Base-by-base conservation (phyloP, 169 alveolate genomes). In the Eimeria maxima region DNA sequence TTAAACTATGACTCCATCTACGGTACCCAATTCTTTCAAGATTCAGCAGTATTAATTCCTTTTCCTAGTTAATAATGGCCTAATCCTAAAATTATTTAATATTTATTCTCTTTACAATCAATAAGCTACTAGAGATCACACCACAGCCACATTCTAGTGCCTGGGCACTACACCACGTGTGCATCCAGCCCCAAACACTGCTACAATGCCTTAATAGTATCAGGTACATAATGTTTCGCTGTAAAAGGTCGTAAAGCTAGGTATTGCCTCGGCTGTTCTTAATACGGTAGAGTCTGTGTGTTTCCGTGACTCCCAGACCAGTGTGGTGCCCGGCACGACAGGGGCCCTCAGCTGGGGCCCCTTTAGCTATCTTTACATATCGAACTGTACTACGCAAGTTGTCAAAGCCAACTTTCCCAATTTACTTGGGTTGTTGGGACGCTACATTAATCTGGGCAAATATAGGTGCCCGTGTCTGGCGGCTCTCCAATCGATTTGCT, bases 311-410 rank as follows among this genome's bases (percentile, higher is more conserved):
- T 67, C 14, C 78, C 78, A 67, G 78, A 7, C 78, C 44, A 67
- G n/a, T 29, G 22, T 27, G 20, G 24, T 22, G 78, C 42, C 74
- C 42, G 47, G 47, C 45, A 67, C 7, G 27, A 0, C 47, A 67
- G 78, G 78, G 78, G 78, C 78, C 78, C 78, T 67, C 45, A 10
- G 78, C 47, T 18, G 47, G 78, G 78, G 47, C 78, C 78, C 78
- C 78, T 4, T 22, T 45, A 67, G 44, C 44, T 8, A 2, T 13
- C 18, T 45, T 2, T 67, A 67, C 78, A 67, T 4, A 67, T 67
- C 45, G 78, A 13, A 18, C 47, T 29, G 47, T 13, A 6, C 78
- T 27, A 13, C 24, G 18, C 78, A 27, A 13, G 47, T 20, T 67
- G 47, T 27, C n/a, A 5, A 24, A 67, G 47, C 47, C 4, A 29